A percentile compares a stretch with the other conserved stretches of the same genome.
These are phyloP conservation scores for Angophora floribunda DNA, from an alignment of 345 rosid genomes.

Conservation along the genomic window DNA sequence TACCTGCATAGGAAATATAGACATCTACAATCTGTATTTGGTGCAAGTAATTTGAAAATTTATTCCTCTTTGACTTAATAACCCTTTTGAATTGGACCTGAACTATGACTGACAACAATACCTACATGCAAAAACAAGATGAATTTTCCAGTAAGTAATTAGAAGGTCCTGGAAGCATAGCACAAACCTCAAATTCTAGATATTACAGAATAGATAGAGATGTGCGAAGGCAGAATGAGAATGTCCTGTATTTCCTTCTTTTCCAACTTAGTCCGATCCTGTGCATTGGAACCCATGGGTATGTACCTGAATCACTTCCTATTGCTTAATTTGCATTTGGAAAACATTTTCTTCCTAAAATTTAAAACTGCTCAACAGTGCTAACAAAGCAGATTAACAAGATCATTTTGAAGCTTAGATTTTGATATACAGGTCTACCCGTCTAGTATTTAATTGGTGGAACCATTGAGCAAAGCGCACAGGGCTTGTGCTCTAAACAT, in stretches of 20 bases:
- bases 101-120: not conserved
- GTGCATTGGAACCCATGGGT: too few species aligned
- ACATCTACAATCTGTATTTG: rapidly evolving
- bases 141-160: not conserved
- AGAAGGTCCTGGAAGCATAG: not conserved
- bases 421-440: rapidly evolving
- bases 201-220: rapidly evolving
- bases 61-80: not conserved
- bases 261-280: too few species aligned
- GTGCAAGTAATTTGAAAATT: not conserved
- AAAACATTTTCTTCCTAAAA: too few species aligned
- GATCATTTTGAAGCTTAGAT: not conserved
- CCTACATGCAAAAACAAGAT: not conserved
- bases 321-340: too few species aligned
- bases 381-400: not conserved
- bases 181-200: not conserved
- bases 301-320: too few species aligned
- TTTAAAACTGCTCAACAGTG: rapidly evolving
- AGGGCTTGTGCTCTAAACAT: not conserved
- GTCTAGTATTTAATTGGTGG: not conserved
- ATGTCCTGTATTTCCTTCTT: not conserved
- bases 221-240: rapidly evolving
- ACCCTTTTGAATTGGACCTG: not conserved
- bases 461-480: not conserved
- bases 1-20: not conserved